Conservation (phyloP, 345 rosid genomes). For the Rhizophora mangle region DNA sequence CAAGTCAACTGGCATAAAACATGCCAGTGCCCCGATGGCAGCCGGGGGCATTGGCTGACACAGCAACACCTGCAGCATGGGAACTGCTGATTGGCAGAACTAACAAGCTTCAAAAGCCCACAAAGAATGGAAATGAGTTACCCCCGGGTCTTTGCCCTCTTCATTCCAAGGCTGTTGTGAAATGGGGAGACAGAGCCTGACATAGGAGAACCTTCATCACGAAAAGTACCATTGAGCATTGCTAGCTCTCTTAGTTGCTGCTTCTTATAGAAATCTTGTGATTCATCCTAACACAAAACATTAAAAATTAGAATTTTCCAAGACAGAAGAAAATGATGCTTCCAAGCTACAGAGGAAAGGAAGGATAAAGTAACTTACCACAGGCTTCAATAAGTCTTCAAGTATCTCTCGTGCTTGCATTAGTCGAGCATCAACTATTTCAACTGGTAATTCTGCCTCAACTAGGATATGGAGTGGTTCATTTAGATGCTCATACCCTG, state of each 20-base stretch:
- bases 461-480: conserved; percentile 94
- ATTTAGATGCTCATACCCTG: conserved; percentile 90
- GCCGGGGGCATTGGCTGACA: conserved; percentile 35
- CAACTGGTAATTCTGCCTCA: conserved; percentile 92
- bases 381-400: conserved; percentile 85
- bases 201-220: conserved; percentile 94
- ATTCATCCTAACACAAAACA: conserved; percentile 58
- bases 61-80: conserved; percentile 27
- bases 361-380: conserved; percentile 42
- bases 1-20: conserved; percentile 37
- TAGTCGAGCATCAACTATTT: conserved; percentile 81
- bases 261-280: conserved; percentile 94
- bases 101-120: conserved; percentile 34
- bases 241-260: conserved; percentile 97
- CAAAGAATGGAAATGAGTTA: conserved; percentile 20
- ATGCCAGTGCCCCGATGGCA: conserved; percentile 48
- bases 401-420: conserved; percentile 95
- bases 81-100: conserved; percentile 27
- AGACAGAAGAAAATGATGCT: background rate
- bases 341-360: background rate
- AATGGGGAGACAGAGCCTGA: conserved; percentile 90
- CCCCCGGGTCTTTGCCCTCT: conserved; percentile 95
- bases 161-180: conserved; percentile 84
- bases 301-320: background rate
- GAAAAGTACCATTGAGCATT: conserved; percentile 82